phyloP scores from a whole-genome alignment of 2,329 filamentous ascomycete genomes.

The Ophiostoma triangulosporum region DNA sequence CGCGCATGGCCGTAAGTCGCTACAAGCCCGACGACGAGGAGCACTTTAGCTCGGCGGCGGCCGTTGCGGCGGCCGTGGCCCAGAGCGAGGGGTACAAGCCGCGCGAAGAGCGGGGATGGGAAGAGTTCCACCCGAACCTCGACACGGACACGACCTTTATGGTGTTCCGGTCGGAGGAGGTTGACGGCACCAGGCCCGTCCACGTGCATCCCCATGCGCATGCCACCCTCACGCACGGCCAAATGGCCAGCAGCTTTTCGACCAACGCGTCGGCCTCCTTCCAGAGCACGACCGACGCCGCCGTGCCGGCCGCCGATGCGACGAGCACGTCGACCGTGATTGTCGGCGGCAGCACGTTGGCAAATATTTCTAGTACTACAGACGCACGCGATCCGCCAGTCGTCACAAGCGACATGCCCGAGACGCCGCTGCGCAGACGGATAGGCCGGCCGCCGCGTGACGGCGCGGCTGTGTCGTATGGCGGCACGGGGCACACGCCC shows the following conservation, averaged over 20 bases:
- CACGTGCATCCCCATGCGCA: no score
- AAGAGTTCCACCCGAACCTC: slow-evolving; percentile 91
- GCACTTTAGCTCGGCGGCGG: slow-evolving; percentile 76
- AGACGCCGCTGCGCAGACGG: slow-evolving; percentile 20
- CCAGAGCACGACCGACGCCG: not conserved
- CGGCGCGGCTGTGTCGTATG: slow-evolving; percentile 38
- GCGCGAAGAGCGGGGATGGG: slow-evolving; percentile 90
- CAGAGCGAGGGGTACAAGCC: slow-evolving; percentile 96
- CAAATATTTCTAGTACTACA: slow-evolving; percentile 15
- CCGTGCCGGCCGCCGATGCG: not conserved
- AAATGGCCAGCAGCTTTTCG: no score
- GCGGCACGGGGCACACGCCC: slow-evolving; percentile 30
- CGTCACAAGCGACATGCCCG: not conserved
- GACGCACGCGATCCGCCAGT: not conserved
- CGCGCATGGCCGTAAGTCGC: slow-evolving; percentile 36
- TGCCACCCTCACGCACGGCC: no score
- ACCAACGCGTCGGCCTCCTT: not conserved
- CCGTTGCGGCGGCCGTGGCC: slow-evolving; percentile 73
- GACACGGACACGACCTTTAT: slow-evolving; percentile 74
- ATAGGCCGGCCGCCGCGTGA: slow-evolving; percentile 36
- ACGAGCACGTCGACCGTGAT: not conserved
- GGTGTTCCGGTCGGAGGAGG: slow-evolving; percentile 68
- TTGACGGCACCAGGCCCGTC: slow-evolving; percentile 73
- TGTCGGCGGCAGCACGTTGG: not conserved
- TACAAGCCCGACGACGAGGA: slow-evolving; percentile 42